These are phyloP conservation scores for Senecio squalidus DNA, from an alignment of 140 eudicot genomes.

Conservation along the genomic window DNA sequence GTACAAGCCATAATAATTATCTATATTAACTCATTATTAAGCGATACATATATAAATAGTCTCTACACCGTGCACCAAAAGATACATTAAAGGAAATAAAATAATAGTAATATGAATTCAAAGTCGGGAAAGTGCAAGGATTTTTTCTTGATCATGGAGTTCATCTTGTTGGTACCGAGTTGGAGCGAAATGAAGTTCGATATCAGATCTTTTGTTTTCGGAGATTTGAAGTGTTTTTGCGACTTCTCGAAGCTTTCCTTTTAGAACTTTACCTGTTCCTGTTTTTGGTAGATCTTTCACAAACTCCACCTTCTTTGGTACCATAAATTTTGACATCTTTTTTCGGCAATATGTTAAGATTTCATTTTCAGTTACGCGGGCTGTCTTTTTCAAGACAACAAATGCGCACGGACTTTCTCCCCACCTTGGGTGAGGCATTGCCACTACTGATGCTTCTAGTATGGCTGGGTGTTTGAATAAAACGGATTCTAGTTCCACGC, in stretches of 20 bases:
- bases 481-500: constrained; percentile 65
- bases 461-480: constrained; percentile 53
- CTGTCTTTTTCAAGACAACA: constrained; percentile 27
- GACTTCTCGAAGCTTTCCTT: constrained; percentile 47
- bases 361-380: constrained; percentile 36
- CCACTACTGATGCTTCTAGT: constrained; percentile 77
- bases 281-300: constrained; percentile 70
- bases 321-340: constrained; percentile 60
- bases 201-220: constrained; percentile 16
- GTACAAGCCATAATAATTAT: too few relatives aligned
- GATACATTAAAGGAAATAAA: neutral
- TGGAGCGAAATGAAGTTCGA: constrained; percentile 23
- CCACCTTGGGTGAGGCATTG: constrained; percentile 86
- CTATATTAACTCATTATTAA: neutral
- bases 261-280: constrained; percentile 49
- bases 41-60: constrained; percentile 5
- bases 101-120: constrained; percentile 16
- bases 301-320: constrained; percentile 66
- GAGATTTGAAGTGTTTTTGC: constrained; percentile 43
- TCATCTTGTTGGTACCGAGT: constrained; percentile 19
- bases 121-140: constrained; percentile 44
- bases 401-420: constrained; percentile 93
- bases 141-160: constrained; percentile 24
- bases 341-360: constrained; percentile 49
- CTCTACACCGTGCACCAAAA: neutral